phyloP scores from a whole-genome alignment of 75 land plant genomes.

The Picea sitchensis region DNA sequence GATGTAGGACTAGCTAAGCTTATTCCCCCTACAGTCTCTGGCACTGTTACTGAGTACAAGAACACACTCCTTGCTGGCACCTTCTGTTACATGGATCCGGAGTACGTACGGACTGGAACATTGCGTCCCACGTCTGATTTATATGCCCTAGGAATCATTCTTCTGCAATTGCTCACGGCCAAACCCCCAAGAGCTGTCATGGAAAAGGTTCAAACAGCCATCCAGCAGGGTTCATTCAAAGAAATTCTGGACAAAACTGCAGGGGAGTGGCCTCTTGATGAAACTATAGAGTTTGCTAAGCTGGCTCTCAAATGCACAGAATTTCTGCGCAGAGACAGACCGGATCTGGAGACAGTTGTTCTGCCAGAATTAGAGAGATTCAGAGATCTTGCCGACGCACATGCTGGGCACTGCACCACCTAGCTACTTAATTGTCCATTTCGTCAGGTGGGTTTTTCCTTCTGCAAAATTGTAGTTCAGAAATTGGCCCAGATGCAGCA shows the following conservation, averaged over 20 bases:
- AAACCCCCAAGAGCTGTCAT: conserved; percentile 15
- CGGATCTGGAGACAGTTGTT: conserved; percentile 13
- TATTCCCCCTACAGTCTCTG: conserved; percentile 11
- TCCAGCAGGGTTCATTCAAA: background rate
- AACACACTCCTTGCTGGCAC: conserved; percentile 31
- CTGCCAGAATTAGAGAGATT: conserved; percentile 16
- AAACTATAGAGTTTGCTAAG: conserved; percentile 17
- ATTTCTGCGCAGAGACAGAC: conserved; percentile 13
- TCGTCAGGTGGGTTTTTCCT: conserved; percentile 27
- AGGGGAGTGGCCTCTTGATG: conserved; percentile 23
- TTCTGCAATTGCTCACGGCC: conserved; percentile 36
- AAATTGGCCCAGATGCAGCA: too few relatives aligned
- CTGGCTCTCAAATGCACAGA: conserved; percentile 20
- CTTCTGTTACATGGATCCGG: conserved; percentile 47
- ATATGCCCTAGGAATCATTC: conserved; percentile 35
- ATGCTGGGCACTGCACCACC: conserved; percentile 18
- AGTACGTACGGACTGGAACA: conserved; percentile 27
- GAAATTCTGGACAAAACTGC: conserved; percentile 14
- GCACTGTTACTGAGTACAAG: conserved; percentile 15
- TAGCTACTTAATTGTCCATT: conserved; percentile 45
- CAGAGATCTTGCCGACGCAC: background rate
- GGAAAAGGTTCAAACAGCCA: conserved; percentile 11
- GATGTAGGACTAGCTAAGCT: conserved; percentile 26
- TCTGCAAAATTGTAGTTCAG: too few relatives aligned
- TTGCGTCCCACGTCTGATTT: conserved; percentile 29